These are phyloP conservation scores for Neofusicoccum ribis DNA, from an alignment of 2,329 filamentous ascomycete genomes.

Conservation along the genomic window DNA sequence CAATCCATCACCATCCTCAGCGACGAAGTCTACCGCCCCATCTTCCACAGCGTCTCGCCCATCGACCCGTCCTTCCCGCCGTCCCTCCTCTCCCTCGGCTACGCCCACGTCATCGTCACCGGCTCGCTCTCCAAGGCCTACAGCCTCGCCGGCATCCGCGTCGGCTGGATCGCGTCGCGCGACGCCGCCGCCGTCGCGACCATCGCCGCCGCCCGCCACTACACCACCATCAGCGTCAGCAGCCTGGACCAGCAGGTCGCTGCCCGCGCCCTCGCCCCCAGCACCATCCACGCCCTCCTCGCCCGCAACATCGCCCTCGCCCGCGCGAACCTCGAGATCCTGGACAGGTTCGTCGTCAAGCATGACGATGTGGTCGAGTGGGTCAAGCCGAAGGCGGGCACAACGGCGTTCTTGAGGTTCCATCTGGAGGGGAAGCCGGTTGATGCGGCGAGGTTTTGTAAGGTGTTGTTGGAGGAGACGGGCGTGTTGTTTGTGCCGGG, in stretches of 20 bases:
- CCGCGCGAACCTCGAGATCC: constrained; percentile 63
- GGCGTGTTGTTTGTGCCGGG: constrained; percentile 77
- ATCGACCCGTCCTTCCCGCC: constrained; percentile 60
- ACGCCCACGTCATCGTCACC: constrained; percentile 69
- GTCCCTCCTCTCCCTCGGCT: constrained; percentile 70
- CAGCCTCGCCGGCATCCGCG: constrained; percentile 74
- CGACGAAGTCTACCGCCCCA: constrained; percentile 81
- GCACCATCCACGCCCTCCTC: constrained; percentile 64
- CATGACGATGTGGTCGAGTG: constrained; percentile 66
- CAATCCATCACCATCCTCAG: constrained; percentile 62
- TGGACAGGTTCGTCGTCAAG: constrained; percentile 68
- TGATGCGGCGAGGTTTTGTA: constrained; percentile 72
- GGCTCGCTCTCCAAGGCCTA: constrained; percentile 87
- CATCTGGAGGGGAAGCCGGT: constrained; percentile 61
- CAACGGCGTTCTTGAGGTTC: constrained; percentile 76
- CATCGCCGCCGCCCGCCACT: constrained; percentile 68
- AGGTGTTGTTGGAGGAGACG: constrained; percentile 65
- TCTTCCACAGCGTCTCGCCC: constrained; percentile 70
- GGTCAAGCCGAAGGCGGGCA: constrained; percentile 75
- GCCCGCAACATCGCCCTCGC: constrained; percentile 66
- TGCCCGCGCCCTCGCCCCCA: constrained; percentile 67
- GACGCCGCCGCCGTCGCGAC: constrained; percentile 62
- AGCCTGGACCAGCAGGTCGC: constrained; percentile 79
- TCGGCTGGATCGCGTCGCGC: constrained; percentile 79
- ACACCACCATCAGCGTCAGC: constrained; percentile 85